Evolutionary conservation across 495 filamentous ascomycete species (phyloP), one percentile per base, ranked within the genome.

Genomic region (Cladorrhinum samala): DNA sequence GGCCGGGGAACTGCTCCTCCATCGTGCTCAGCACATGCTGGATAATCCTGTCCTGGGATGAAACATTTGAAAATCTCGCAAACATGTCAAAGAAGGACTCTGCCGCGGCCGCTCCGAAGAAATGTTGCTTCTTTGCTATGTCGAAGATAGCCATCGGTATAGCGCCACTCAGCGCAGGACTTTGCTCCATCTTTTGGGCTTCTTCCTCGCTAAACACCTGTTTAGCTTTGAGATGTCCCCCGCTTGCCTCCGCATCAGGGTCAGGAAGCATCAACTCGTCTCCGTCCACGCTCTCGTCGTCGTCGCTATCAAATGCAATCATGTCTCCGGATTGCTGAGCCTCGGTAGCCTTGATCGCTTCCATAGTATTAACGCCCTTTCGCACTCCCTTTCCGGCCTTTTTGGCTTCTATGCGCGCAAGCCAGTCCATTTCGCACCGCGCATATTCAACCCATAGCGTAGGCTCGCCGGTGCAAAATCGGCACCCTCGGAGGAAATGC

Each of bases 101-200:
- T 1, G 83, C 89, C 24, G 91, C 77, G 0, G 69, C 65, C 2
- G 82, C 60, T 51, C 83, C 81, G 66, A 77, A 72, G 62, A 80
- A 79, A 49, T 87, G 84, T 62, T 93, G 79, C 61, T 88, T 91
- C 75, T 85, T 83, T 1, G 89, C 88, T 13, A 86, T 78, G 63
- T 95, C 91, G 57, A 96, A 97, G 36, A 97, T 88, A 25, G 92
- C 91, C 45, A 91, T 77, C 2, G 94, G 91, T 56, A 97, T 94
- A 3, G 91, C 91, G 7, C 93, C 93, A 44, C 84, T 86, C 25
- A 96, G 72, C 13, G 88, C 89, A 9, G 93, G 90, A 38, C 89
- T 89, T 47, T 84, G 77, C 41, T 82, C 79, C 8, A 94, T 79
- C 55, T 84, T 80, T 50, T 75, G 77, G 14, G 63, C 70, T 8